Base-by-base conservation (phyloP, 805 yeast genomes). In the Pichia deserticola region DNA sequence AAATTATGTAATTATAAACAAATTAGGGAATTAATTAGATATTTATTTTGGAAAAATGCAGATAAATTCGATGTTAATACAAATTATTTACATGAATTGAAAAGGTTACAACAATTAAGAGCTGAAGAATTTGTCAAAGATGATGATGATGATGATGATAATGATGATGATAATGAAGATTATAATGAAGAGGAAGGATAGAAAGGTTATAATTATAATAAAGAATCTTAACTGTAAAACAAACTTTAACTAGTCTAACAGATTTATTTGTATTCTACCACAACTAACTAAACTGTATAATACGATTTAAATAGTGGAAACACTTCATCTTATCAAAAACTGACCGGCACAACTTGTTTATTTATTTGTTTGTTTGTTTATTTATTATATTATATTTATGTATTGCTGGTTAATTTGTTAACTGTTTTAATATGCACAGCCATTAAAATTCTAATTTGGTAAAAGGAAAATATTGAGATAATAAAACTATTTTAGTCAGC, bases 21-120 rank as follows among this genome's bases (percentile, higher is more conserved):
- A 54, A 75, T 86, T 52, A 75, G 83, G 46, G 80, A 76, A 36
- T 60, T 81, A 34, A 64, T 82, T 12, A 67, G 79, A 44, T 67
- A 70, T 48, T 58, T 83, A 56, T 82, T 84, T 56, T 71, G 77
- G 65, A 59, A 66, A 15, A 73, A 78, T 56, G 88, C 89, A 0
- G 71, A 59, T 4, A 60, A 68, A 12, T 84, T 85, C 62, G 85
- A 84, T 6, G 74, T 84, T 35, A 68, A 71, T 49, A 78, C 74
- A 40, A 75, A 67, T 5, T 69, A 75, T 20, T 52, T 76, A 11
- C 57, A 56, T 11, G 79, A 75, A 56, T 65, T 63, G 43, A 67
- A 69, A 28, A 79, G 66, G 28, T 73, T 58, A 28, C 62, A 58
- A 35, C 42, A 29, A 6, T 10, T 28, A 10, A 36, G 57, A 33